Percentiles rank a stretch among this genome's conserved stretches.
phyloP scores from a whole-genome alignment of 805 yeast species.

The Myxozyma udenii region DNA sequence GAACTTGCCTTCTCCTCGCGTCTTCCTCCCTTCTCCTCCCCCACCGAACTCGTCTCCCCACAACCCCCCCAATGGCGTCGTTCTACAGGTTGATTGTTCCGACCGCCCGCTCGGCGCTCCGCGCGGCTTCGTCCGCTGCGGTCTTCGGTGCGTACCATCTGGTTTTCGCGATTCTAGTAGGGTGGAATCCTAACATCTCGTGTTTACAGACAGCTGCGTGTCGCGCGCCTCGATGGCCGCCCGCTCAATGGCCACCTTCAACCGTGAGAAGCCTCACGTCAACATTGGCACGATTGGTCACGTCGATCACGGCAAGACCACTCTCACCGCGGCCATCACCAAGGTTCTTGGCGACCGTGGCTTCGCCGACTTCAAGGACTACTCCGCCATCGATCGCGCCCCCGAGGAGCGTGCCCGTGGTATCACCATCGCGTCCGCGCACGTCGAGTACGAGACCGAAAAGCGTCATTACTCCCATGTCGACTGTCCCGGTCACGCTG shows the following conservation, averaged over 20 bases:
- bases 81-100: conserved; percentile 19
- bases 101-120: conserved; percentile 20
- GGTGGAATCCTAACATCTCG: neutral
- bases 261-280: conserved; percentile 94
- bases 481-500: conserved; percentile 98
- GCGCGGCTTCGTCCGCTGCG: conserved; percentile 18
- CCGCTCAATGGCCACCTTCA: conserved; percentile 57
- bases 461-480: conserved; percentile 97
- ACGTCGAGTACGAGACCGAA: conserved; percentile 93
- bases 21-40: no score
- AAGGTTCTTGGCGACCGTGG: conserved; percentile 84
- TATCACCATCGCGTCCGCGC: conserved; percentile 96
- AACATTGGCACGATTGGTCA: conserved; percentile 98
- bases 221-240: no score
- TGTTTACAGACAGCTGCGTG: neutral
- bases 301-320: conserved; percentile 98
- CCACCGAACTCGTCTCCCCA: no score
- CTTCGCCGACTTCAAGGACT: conserved; percentile 92
- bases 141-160: conserved; percentile 7
- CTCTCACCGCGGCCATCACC: conserved; percentile 97
- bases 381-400: conserved; percentile 90
- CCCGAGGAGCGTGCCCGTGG: conserved; percentile 99
- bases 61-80: conserved; percentile 9
- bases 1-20: neutral
- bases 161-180: neutral